A percentile compares a stretch with the other conserved stretches of the same genome.
phyloP scores from a whole-genome alignment of 2,329 filamentous ascomycete species.

The Aspergillus viridinutans region DNA sequence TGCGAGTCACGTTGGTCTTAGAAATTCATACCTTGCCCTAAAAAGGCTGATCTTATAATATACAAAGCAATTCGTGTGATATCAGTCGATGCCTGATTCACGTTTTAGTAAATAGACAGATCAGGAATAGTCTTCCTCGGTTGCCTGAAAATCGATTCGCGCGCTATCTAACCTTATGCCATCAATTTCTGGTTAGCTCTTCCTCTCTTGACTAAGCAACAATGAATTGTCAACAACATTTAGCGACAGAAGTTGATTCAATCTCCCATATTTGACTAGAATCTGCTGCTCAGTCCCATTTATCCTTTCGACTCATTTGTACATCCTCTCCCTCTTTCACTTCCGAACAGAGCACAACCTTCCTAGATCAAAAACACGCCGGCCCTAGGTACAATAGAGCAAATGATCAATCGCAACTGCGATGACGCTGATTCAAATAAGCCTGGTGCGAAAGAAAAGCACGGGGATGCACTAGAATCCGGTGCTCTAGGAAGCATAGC shows the following conservation, averaged over 20 bases:
- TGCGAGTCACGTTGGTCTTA: background rate
- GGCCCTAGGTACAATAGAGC: background rate
- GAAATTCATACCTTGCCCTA: background rate
- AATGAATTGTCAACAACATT: background rate
- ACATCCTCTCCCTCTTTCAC: background rate
- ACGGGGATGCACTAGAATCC: background rate
- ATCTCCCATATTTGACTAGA: background rate
- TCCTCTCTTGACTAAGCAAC: background rate
- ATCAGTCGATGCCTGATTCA: background rate
- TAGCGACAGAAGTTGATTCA: background rate
- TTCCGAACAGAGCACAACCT: background rate
- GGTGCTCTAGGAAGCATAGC: slow-evolving; percentile 14
- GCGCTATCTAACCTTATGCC: background rate
- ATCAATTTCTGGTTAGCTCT: too few species aligned
- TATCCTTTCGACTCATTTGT: background rate
- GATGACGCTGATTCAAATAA: background rate
- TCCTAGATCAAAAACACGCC: background rate
- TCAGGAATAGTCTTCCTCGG: background rate
- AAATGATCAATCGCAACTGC: background rate
- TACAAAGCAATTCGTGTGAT: background rate
- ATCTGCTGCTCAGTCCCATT: background rate
- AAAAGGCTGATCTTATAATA: background rate
- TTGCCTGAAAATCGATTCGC: background rate
- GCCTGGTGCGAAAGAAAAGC: slow-evolving; percentile 1
- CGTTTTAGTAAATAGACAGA: background rate